Conservation (phyloP, 106 monocot genomes). For the Phalaenopsis aphrodite region DNA sequence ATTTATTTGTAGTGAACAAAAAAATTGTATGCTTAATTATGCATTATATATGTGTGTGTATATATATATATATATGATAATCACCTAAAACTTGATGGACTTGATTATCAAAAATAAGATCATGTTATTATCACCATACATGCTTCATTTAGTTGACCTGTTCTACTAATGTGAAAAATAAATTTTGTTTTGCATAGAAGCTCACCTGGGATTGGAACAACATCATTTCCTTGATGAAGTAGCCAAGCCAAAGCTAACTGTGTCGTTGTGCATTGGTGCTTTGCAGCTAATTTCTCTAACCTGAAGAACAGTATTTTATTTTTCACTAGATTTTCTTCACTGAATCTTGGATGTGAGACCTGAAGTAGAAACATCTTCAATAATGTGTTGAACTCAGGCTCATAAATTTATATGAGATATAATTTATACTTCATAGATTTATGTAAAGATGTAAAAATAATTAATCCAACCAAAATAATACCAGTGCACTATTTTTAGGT, state of each 20-base stretch:
- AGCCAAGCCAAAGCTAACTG: constrained; percentile 85
- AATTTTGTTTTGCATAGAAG: no score
- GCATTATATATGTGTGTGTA: no score
- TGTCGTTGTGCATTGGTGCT: constrained; percentile 41
- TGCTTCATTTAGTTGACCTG: no score
- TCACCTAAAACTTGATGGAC: no score
- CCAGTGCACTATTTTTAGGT: constrained; percentile 12
- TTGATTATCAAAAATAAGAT: no score
- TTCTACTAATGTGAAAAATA: no score
- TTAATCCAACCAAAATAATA: constrained; percentile 7
- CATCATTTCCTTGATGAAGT: constrained; percentile 59
- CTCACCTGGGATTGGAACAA: constrained; percentile 74
- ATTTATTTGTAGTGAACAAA: no score
- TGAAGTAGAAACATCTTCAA: constrained; percentile 7
- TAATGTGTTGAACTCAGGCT: no score
- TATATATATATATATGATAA: no score
- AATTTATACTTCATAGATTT: not conserved
- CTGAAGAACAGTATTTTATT: constrained; percentile 50
- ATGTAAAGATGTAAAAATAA: not conserved
- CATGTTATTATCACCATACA: no score
- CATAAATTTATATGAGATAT: not conserved
- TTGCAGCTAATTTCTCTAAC: constrained; percentile 40
- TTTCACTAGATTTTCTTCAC: constrained; percentile 32
- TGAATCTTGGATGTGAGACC: constrained; percentile 33
- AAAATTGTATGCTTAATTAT: no score